These are phyloP conservation scores for Venturiaceae sp. DNA, from an alignment of 2,329 filamentous ascomycete species.

Conservation along the genomic window DNA sequence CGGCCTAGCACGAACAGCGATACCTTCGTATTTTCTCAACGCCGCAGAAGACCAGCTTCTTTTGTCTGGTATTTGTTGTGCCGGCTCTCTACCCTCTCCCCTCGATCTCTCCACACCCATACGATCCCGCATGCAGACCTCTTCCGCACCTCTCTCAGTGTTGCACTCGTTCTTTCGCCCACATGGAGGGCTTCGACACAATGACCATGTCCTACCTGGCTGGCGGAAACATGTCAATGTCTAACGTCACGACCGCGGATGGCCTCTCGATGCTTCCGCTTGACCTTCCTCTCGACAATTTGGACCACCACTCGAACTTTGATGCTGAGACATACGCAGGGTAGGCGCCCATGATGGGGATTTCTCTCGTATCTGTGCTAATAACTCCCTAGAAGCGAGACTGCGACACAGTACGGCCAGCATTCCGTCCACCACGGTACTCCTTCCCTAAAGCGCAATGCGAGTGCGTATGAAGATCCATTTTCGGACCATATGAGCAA, in stretches of 20 bases:
- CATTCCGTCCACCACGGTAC: conserved; percentile 20
- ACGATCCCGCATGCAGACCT: neutral
- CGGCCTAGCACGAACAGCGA: neutral
- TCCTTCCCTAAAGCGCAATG: conserved; percentile 37
- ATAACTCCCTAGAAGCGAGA: conserved; percentile 34
- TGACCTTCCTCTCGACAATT: conserved; percentile 40
- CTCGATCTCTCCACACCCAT: neutral
- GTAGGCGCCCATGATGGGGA: conserved; percentile 27
- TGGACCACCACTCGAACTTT: conserved; percentile 50
- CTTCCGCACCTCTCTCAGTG: conserved; percentile 1
- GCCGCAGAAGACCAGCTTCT: neutral
- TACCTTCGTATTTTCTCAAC: neutral
- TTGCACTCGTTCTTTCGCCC: conserved; percentile 7
- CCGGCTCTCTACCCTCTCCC: neutral
- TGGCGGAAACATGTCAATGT: conserved; percentile 39
- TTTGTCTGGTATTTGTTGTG: too few relatives aligned
- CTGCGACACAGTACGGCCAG: conserved; percentile 23
- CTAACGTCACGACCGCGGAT: conserved; percentile 36
- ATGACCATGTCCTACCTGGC: conserved; percentile 53
- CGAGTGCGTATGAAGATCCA: conserved; percentile 38
- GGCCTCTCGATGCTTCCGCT: conserved; percentile 25
- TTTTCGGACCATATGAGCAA: conserved; percentile 41
- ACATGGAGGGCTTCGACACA: conserved; percentile 48
- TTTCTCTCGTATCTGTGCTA: neutral
- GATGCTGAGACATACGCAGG: conserved; percentile 51